These are phyloP conservation scores for Colletotrichum echinochloae DNA, from an alignment of 2,329 filamentous ascomycete species.

Conservation along the genomic window DNA sequence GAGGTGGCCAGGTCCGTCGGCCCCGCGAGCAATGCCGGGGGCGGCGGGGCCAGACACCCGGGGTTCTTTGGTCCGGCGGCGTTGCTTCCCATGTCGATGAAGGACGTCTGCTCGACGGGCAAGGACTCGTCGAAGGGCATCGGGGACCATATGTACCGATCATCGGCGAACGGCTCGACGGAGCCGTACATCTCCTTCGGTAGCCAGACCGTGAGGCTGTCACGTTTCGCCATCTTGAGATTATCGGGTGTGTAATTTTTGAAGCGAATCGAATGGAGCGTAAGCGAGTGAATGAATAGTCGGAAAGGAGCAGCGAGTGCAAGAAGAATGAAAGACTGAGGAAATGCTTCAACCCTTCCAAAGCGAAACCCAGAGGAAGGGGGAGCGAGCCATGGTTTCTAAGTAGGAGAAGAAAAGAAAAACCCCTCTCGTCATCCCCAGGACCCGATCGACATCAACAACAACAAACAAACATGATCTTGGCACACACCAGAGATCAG, in stretches of 20 bases:
- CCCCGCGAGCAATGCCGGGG: not conserved
- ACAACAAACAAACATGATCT: constrained; percentile 2
- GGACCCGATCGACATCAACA: not conserved
- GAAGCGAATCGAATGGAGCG: not conserved
- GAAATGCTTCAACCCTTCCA: not conserved
- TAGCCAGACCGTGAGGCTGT: constrained; percentile 34
- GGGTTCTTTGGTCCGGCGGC: not conserved
- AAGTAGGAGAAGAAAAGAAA: constrained; percentile 2
- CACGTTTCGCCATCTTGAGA: constrained; percentile 11
- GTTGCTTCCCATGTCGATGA: constrained; percentile 25
- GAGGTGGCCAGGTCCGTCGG: constrained; percentile 12
- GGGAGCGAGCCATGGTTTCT: not conserved
- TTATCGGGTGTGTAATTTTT: not conserved
- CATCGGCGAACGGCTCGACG: constrained; percentile 34
- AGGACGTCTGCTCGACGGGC: constrained; percentile 34
- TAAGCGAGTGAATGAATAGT: not conserved
- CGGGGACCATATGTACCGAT: constrained; percentile 32
- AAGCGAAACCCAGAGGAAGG: not conserved
- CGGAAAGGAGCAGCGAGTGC: constrained; percentile 2
- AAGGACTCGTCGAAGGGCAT: constrained; percentile 35
- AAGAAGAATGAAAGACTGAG: too few species aligned
- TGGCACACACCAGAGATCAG: constrained; percentile 3
- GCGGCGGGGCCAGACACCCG: constrained; percentile 3
- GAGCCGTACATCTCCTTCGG: constrained; percentile 37
- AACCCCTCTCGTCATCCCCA: not conserved